Evolutionary conservation across 2,329 filamentous ascomycete genomes (phyloP), one percentile per base, ranked within the genome.

Genomic region (Kalmusia sp.): DNA sequence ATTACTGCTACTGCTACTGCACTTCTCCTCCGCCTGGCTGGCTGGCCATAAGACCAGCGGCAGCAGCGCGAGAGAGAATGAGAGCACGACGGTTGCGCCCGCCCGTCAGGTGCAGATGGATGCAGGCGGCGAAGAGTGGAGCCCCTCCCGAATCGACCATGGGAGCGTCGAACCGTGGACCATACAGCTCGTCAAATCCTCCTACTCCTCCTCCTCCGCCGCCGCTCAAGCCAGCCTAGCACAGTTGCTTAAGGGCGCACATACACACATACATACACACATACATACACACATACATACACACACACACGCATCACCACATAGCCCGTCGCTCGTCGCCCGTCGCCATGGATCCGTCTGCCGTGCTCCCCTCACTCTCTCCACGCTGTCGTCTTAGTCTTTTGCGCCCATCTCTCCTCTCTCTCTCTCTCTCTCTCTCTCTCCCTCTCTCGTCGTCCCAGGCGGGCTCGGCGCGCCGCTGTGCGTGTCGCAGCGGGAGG

Each of bases 131-230:
- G 21, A 46, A n/a, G 43, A 6, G 19, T 34, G 30, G 30, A 35
- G 43, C 43, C n/a, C n/a, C 43, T 34, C 24, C 43, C 43, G 43
- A 43, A 27, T 43, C 39, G 39, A 27, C 38, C n/a, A n/a, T n/a
- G n/a, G n/a, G n/a, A n/a, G n/a, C n/a, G n/a, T n/a, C n/a, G n/a
- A n/a, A n/a, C n/a, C n/a, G n/a, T n/a, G n/a, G n/a, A n/a, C n/a
- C n/a, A n/a, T n/a, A 7, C 43, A 9, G 24, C 30, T 35, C 30
- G 41, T 35, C 43, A 46, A 34, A 22, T 38, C 35, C 35, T 38
- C 35, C 12, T 8, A n/a, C 34, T 8, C 34, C 15, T 38, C 35
- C 12, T 8, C 34, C 34, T 8, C 34, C 15, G 34, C 15, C 4
- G 4, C n/a, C 4, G 34, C 34, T 8, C 6, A 7, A 5, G 31